phyloP scores from a whole-genome alignment of 139 green algal genomes.

The Chlorella sp. region DNA sequence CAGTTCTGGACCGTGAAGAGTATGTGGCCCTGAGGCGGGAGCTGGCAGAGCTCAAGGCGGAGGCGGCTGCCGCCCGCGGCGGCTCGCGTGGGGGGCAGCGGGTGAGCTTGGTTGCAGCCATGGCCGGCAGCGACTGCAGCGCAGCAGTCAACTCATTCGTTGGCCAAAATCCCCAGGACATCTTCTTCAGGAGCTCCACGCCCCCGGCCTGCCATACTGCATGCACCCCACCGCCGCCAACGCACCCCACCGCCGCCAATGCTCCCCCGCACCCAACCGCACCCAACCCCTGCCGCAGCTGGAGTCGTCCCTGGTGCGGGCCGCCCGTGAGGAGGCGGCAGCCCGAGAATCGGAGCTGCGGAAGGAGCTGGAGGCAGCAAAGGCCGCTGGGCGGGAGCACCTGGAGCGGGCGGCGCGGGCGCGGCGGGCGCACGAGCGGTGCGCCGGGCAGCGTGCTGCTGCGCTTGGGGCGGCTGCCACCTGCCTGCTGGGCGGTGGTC shows the following conservation, averaged over 20 bases:
- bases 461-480: not conserved
- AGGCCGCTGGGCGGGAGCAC: not conserved
- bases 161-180: not conserved
- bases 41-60: not conserved
- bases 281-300: not conserved
- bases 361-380: not conserved
- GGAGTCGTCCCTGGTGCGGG: not conserved
- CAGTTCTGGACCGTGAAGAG: not conserved
- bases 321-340: not conserved
- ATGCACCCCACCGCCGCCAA: too few species aligned
- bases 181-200: not conserved
- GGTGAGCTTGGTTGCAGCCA: too few species aligned
- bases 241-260: not conserved
- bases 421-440: slow-evolving; percentile 7
- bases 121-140: too few species aligned
- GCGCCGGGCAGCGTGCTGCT: not conserved
- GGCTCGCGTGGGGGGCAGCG: not conserved
- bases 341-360: not conserved
- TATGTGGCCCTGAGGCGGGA: not conserved
- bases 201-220: too few species aligned
- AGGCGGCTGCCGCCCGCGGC: not conserved
- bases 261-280: not conserved
- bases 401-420: not conserved
- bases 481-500: not conserved
- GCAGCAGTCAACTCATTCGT: too few species aligned